Conservation (phyloP, 169 alveolate species). For the Plasmodium vivax region DNA sequence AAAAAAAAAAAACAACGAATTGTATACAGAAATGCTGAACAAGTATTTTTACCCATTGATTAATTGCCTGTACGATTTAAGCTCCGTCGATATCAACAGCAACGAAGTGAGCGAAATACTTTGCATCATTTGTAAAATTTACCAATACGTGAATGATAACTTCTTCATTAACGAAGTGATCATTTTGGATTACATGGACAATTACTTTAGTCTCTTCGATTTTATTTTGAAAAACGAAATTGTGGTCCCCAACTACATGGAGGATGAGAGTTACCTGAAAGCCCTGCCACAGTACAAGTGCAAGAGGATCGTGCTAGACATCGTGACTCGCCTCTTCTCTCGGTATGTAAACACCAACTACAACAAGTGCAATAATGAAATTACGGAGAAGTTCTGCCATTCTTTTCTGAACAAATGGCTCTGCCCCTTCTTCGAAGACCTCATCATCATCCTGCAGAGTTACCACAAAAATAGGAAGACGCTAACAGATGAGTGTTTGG, state of each 20-base stretch:
- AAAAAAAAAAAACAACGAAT: slow-evolving; percentile 46
- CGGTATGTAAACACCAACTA: slow-evolving; percentile 58
- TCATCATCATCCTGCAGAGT: slow-evolving; percentile 44
- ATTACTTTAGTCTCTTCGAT: slow-evolving; percentile 59
- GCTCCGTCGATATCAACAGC: slow-evolving; percentile 39
- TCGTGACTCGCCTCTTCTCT: slow-evolving; percentile 39
- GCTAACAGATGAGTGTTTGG: slow-evolving; percentile 62
- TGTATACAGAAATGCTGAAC: slow-evolving; percentile 46
- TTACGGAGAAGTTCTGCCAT: slow-evolving; percentile 53
- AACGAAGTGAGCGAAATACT: slow-evolving; percentile 50
- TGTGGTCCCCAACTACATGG: slow-evolving; percentile 19
- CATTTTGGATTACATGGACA: slow-evolving; percentile 57
- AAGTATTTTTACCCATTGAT: slow-evolving; percentile 59
- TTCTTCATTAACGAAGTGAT: slow-evolving; percentile 49
- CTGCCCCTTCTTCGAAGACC: slow-evolving; percentile 60
- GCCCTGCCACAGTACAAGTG: slow-evolving; percentile 64
- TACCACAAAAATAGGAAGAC: slow-evolving; percentile 52
- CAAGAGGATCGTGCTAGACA: slow-evolving; percentile 35
- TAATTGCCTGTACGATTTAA: slow-evolving; percentile 60
- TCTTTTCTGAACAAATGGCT: slow-evolving; percentile 62
- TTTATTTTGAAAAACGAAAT: slow-evolving; percentile 58
- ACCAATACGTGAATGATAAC: slow-evolving; percentile 56
- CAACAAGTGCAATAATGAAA: slow-evolving; percentile 41
- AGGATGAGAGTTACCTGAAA: slow-evolving; percentile 56
- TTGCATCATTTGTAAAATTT: slow-evolving; percentile 51